Evolutionary conservation across 2,329 filamentous ascomycete species (phyloP).

Genomic region (Diaporthe sp.): DNA sequence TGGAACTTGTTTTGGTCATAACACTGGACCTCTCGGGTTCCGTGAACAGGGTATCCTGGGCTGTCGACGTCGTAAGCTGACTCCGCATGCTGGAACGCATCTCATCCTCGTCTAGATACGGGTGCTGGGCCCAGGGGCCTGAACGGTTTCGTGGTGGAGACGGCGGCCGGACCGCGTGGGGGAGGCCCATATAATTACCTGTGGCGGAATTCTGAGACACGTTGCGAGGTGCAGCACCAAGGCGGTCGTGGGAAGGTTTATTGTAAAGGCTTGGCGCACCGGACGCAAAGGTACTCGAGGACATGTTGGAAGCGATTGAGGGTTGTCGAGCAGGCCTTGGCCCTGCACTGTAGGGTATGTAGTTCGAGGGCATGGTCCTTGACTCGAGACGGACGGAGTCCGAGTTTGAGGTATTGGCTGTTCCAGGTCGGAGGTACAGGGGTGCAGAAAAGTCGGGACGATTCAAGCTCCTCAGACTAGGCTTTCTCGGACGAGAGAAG

Average conservation of each 20-base stretch:
- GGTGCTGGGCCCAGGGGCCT: conserved; percentile 45
- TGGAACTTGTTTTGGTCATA: conserved; percentile 82
- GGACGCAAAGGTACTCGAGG: conserved; percentile 37
- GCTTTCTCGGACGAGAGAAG: conserved; percentile 72
- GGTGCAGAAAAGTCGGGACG: conserved; percentile 30
- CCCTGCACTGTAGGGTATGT: conserved; percentile 32
- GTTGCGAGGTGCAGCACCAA: conserved; percentile 37
- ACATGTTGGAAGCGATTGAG: conserved; percentile 40
- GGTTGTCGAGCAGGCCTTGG: conserved; percentile 33
- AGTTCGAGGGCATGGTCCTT: conserved; percentile 28
- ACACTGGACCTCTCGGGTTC: conserved; percentile 85
- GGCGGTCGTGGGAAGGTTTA: conserved; percentile 39
- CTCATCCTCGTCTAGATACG: conserved; percentile 67
- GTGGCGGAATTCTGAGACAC: conserved; percentile 42
- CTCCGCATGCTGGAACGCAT: conserved; percentile 70
- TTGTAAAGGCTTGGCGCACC: conserved; percentile 36
- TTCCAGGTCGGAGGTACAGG: conserved; percentile 39
- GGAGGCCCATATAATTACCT: conserved; percentile 40
- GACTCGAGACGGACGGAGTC: conserved; percentile 40
- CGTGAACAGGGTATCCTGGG: conserved; percentile 66
- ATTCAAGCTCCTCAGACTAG: conserved; percentile 60
- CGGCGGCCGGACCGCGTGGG: conserved; percentile 40
- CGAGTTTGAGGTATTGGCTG: conserved; percentile 36
- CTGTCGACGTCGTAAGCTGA: conserved; percentile 67
- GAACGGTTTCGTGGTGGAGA: conserved; percentile 38